A percentile compares a stretch with the other conserved stretches of the same genome.
phyloP scores from a whole-genome alignment of 805 yeast genomes.

The Pichia membranifaciens region DNA sequence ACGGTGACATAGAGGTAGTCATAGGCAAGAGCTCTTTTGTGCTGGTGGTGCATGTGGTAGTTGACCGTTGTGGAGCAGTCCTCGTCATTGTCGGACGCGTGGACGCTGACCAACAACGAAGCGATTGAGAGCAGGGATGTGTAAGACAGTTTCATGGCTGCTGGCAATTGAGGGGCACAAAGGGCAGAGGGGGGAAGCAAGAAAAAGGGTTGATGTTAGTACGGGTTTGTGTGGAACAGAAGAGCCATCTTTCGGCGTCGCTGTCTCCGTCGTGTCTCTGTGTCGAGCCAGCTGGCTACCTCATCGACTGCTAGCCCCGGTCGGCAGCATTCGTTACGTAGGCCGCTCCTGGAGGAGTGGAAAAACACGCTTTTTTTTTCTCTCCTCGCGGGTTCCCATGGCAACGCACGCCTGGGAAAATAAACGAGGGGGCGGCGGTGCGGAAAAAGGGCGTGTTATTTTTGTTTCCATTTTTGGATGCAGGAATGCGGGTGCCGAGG shows the following conservation, averaged over 20 bases:
- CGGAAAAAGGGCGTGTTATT: too few relatives aligned
- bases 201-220: not conserved
- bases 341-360: not conserved
- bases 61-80: slow-evolving; percentile 34
- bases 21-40: slow-evolving; percentile 51
- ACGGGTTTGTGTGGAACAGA: too few relatives aligned
- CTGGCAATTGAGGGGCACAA: not conserved
- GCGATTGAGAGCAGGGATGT: slow-evolving; percentile 23
- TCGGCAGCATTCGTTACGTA: not conserved
- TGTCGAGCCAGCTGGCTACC: too few relatives aligned
- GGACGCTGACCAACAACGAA: slow-evolving; percentile 23
- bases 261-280: too few relatives aligned
- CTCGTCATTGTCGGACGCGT: slow-evolving; percentile 33
- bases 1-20: slow-evolving; percentile 46
- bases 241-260: too few relatives aligned
- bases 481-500: too few relatives aligned
- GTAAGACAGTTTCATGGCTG: slow-evolving; percentile 23
- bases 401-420: not conserved
- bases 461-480: not conserved
- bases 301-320: too few relatives aligned
- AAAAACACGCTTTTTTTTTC: too few relatives aligned
- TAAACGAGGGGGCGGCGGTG: not conserved
- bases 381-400: too few relatives aligned
- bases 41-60: slow-evolving; percentile 56
- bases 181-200: not conserved